Percentiles rank a stretch among this genome's conserved stretches.
phyloP scores from a whole-genome alignment of 163 green algal species.

The Prototheca wickerhamii region DNA sequence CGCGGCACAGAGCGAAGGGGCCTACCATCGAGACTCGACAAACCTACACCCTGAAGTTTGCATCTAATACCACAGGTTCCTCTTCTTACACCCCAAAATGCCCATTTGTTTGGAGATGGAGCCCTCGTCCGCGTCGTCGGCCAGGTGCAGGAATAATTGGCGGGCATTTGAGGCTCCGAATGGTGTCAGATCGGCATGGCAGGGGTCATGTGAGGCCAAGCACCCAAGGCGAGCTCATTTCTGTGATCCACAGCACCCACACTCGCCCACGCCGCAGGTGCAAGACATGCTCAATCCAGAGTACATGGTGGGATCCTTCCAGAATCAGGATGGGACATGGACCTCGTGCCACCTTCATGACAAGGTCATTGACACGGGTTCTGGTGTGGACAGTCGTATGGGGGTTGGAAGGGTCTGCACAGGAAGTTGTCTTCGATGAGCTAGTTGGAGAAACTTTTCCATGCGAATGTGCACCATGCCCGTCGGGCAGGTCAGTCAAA shows the following conservation, averaged over 20 bases:
- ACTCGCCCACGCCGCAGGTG: constrained; percentile 30
- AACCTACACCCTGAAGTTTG: background rate
- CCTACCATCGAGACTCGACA: no score
- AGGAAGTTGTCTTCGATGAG: background rate
- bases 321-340: constrained; percentile 23
- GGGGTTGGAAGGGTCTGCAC: no score
- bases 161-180: no score
- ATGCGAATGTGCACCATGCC: background rate
- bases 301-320: constrained; percentile 50
- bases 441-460: background rate
- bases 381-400: background rate
- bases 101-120: constrained; percentile 26
- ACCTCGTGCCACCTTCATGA: constrained; percentile 6
- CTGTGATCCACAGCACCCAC: background rate
- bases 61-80: constrained; percentile 27
- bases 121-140: constrained; percentile 38
- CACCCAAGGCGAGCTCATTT: background rate
- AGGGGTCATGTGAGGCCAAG: no score
- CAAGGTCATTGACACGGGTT: constrained; percentile 24
- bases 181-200: no score
- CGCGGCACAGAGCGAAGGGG: no score
- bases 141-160: constrained; percentile 32
- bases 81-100: constrained; percentile 27
- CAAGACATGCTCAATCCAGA: constrained; percentile 59
- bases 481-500: background rate